phyloP scores from a whole-genome alignment of 257 asterid species.

The Lavandula angustifolia region DNA sequence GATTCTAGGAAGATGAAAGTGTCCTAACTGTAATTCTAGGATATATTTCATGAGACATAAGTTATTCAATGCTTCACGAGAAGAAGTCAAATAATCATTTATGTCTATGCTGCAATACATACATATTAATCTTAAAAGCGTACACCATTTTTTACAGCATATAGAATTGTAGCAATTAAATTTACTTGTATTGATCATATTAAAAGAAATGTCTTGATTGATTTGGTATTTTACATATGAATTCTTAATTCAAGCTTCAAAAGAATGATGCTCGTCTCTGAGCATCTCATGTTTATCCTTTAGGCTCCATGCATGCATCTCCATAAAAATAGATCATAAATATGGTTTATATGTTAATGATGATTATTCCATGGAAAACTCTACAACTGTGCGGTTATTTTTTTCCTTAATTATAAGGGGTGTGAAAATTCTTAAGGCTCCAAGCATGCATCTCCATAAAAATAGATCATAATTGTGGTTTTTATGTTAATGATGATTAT shows the following conservation, averaged over 20 bases:
- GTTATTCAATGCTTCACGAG: slow-evolving; percentile 1
- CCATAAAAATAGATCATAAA: neutral
- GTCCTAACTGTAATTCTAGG: neutral
- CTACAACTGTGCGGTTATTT: neutral
- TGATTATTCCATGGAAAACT: slow-evolving; percentile 3
- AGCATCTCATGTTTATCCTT: slow-evolving; percentile 6
- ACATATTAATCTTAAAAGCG: neutral
- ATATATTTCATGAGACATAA: neutral
- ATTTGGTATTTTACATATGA: slow-evolving; percentile 5
- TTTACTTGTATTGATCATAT: neutral
- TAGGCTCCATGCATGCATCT: slow-evolving; percentile 8
- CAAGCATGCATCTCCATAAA: neutral
- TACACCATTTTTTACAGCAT: neutral
- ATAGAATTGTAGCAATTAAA: neutral
- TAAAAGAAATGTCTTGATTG: neutral
- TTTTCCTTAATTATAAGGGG: slow-evolving; percentile 2
- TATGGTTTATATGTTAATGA: slow-evolving; percentile 3
- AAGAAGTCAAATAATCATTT: slow-evolving; percentile 9
- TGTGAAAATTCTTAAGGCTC: slow-evolving; percentile 1
- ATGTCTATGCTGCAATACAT: neutral
- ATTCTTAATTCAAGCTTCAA: neutral
- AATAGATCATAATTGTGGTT: neutral
- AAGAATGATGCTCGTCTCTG: neutral
- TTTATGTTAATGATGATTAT: slow-evolving; percentile 1
- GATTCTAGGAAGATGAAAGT: neutral